Base-by-base conservation (phyloP, 306 rosid species). In the Dalbergia cultrata region DNA sequence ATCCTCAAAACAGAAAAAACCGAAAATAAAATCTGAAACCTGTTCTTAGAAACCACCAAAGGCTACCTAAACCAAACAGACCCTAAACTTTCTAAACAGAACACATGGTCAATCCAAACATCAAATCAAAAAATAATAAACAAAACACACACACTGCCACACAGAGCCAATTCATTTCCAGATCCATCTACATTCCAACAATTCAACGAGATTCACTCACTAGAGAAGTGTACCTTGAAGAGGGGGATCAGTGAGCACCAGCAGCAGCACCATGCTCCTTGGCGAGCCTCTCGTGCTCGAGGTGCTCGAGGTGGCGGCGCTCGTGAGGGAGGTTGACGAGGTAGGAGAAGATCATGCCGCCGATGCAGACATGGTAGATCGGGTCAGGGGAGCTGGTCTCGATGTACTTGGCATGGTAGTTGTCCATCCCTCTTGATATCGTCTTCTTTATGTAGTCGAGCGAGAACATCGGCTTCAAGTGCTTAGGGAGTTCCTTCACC, bases 221-320 rank as follows among this genome's bases (percentile, higher is more conserved):
- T 37, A 37, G 7, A 37, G 41, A 37, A 37, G 41, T 7, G 41
- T 37, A 37, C 41, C 41, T 26, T 37, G 41, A 44, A 44, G 6
- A 44, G 50, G 13, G 12, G 13, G 13, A 63, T 79, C 82, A 83
- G 79, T 86, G 95, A 78, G 90, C 89, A 74, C 85, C 92, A 58
- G 92, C 94, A 78, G 90, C 89, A 74, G 82, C 92, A 58, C 94
- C 94, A 81, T 88, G 92, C 45, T 86, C 68, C 81, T 17, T 54
- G 21, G 60, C 60, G 22, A 54, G 60, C 22, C 60, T 17, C 60
- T 17, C 60, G 9, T 58, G 86, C 82, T 31, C 60, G 26, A 54
- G 84, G 80, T 91, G 98, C 76, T 69, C 91, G 61, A 88, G 93
- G 66, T 94, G 97, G 73, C 98, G 97, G 31, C 92, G 93, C 83